A percentile compares a stretch with the other conserved stretches of the same genome.
phyloP scores from a whole-genome alignment of 495 filamentous ascomycete genomes.

The Tuber calosporum region DNA sequence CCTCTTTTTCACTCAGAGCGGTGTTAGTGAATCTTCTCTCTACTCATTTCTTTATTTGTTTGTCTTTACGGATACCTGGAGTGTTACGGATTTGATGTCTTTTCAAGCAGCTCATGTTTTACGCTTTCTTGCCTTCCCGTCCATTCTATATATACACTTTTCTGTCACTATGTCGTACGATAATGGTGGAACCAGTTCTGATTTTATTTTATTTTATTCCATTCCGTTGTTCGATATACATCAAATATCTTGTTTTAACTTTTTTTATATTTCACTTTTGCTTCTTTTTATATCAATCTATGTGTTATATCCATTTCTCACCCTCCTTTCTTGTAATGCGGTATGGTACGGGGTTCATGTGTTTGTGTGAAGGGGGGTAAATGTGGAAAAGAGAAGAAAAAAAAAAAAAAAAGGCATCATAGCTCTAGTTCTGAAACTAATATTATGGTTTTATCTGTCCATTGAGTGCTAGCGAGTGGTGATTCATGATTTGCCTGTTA shows the following conservation, averaged over 20 bases:
- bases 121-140: background rate
- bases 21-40: background rate
- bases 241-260: background rate
- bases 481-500: background rate
- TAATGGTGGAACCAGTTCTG: background rate
- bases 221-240: background rate
- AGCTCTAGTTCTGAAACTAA: background rate
- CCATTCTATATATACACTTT: background rate
- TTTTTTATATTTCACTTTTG: background rate
- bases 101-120: background rate
- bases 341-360: background rate
- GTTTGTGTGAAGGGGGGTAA: background rate
- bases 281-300: background rate
- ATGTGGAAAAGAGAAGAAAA: background rate
- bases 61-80: background rate
- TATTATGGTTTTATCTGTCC: background rate
- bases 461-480: background rate
- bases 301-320: background rate
- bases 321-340: background rate
- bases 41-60: background rate
- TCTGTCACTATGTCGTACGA: background rate
- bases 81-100: slow-evolving; percentile 2
- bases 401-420: background rate
- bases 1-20: background rate
- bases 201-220: background rate